Conservation (phyloP, 108 stramenopile species). For the Aurantiochytrium sp. region DNA sequence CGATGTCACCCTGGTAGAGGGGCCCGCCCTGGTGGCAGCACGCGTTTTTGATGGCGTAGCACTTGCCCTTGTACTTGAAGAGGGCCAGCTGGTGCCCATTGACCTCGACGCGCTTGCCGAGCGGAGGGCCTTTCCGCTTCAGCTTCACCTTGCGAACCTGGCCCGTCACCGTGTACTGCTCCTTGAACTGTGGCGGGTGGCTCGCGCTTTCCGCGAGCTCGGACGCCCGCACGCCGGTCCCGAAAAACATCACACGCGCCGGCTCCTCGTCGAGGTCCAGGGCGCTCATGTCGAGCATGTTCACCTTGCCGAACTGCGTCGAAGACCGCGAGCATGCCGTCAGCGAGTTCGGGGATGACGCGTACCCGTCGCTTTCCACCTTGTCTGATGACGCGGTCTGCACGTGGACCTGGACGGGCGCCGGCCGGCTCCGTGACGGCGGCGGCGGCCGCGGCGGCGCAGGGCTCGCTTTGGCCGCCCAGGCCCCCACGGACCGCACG, state of each 20-base stretch:
- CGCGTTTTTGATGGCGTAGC: not conserved
- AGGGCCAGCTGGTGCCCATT: not conserved
- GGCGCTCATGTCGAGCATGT: not conserved
- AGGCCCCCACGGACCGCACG: not conserved
- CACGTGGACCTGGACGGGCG: no score
- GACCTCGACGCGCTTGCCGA: not conserved
- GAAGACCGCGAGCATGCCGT: not conserved
- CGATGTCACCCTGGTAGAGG: not conserved
- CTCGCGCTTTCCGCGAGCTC: not conserved
- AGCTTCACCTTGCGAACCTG: not conserved
- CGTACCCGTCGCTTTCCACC: not conserved
- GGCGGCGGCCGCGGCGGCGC: no score
- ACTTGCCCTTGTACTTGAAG: not conserved
- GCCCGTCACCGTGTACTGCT: conserved; percentile 12
- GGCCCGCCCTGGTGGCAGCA: conserved; percentile 22
- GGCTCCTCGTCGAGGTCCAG: not conserved
- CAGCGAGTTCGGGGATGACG: not conserved
- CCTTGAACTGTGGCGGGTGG: not conserved
- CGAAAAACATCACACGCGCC: not conserved
- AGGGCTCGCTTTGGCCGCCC: no score
- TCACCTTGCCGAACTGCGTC: not conserved
- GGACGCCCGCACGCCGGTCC: not conserved
- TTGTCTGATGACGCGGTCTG: no score
- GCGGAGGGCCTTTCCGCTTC: not conserved
- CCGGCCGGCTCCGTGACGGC: no score